Evolutionary conservation across 306 rosid species (phyloP).

Genomic region (Castanea mollissima): DNA sequence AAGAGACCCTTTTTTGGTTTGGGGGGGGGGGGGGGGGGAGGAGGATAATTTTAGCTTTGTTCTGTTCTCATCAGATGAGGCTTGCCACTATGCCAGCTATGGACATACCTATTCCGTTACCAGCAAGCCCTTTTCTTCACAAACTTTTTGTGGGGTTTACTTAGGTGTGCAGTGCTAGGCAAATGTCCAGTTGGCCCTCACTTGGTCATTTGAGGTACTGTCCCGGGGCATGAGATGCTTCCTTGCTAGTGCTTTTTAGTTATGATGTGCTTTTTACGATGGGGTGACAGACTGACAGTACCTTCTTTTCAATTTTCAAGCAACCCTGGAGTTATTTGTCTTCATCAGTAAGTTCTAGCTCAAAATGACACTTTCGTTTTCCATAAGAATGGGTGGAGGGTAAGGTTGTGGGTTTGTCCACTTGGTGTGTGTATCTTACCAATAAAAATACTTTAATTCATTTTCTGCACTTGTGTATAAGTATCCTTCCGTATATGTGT

Average conservation of each 20-base stretch:
- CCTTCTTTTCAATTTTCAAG: not conserved
- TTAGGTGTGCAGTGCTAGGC: not conserved
- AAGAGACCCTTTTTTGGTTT: too few relatives aligned
- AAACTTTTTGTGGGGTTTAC: not conserved
- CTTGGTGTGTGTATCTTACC: not conserved
- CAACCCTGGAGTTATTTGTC: not conserved
- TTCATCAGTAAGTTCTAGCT: too few relatives aligned
- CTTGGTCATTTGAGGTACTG: not conserved
- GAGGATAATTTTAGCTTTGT: not conserved
- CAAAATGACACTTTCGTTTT: too few relatives aligned
- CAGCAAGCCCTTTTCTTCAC: not conserved
- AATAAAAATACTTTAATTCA: not conserved
- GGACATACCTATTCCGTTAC: not conserved
- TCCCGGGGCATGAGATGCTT: not conserved
- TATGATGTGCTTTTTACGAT: not conserved
- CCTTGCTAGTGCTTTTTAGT: not conserved
- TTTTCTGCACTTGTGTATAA: not conserved
- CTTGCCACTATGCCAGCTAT: not conserved
- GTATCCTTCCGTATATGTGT: not conserved
- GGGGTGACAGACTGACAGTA: not conserved
- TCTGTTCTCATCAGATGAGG: not conserved
- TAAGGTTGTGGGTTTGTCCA: too few relatives aligned
- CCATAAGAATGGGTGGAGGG: too few relatives aligned
- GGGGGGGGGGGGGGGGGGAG: too few relatives aligned
- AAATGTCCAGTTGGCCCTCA: not conserved